Conservation (phyloP, 352 stramenopile species). For the Pythium sp. region DNA sequence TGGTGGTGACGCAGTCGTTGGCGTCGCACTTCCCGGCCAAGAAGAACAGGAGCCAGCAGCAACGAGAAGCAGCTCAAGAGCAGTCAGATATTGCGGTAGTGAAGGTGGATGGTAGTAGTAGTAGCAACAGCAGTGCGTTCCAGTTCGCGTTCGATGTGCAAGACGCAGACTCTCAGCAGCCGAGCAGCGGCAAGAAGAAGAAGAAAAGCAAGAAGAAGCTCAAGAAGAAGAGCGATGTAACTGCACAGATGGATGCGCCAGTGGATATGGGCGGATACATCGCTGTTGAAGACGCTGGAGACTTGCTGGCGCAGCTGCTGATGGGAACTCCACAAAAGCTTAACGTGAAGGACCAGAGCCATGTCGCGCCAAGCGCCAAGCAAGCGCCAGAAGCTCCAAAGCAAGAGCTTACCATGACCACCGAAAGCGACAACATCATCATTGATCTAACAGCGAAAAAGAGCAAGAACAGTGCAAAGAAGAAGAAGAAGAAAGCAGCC, state of each 20-base stretch:
- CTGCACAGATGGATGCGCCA: background rate
- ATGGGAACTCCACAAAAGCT: background rate
- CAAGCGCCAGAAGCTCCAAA: background rate
- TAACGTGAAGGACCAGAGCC: background rate
- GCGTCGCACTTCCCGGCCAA: conserved; percentile 20
- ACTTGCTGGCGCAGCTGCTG: background rate
- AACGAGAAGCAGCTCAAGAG: background rate
- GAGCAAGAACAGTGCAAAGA: conserved; percentile 24
- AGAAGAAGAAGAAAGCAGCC: conserved; percentile 2
- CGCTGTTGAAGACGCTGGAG: background rate
- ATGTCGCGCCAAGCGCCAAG: background rate
- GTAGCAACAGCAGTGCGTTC: conserved; percentile 3
- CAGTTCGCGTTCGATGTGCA: conserved; percentile 19
- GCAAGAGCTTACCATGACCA: background rate
- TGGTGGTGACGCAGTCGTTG: conserved; percentile 2
- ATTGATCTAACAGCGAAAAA: conserved; percentile 6
- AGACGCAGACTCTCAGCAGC: background rate
- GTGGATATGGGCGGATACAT: background rate
- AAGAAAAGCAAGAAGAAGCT: conserved; percentile 24
- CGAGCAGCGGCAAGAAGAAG: conserved; percentile 12
- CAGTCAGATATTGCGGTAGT: background rate
- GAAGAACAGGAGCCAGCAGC: conserved; percentile 10
- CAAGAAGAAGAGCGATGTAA: background rate
- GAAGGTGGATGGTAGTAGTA: background rate
- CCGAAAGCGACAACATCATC: background rate